phyloP scores from a whole-genome alignment of 805 yeast species.

The Monosporozyma servazzii region DNA sequence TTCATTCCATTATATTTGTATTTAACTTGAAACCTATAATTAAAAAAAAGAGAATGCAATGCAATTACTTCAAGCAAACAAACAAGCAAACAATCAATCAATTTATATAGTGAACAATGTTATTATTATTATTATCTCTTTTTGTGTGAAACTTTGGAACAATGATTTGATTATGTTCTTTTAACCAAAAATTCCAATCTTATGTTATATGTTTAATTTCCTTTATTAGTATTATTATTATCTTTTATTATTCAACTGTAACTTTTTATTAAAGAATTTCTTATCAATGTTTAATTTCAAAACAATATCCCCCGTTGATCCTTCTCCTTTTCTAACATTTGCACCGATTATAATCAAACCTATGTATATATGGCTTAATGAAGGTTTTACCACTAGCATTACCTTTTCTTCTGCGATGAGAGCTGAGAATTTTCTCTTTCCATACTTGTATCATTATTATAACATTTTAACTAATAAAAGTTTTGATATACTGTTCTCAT shows the following conservation, averaged over 20 bases:
- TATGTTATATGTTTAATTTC: background rate
- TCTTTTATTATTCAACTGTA: background rate
- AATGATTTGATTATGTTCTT: background rate
- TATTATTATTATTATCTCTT: background rate
- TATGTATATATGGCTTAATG: background rate
- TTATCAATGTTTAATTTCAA: background rate
- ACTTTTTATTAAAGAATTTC: background rate
- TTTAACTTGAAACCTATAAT: background rate
- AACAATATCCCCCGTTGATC: too few species aligned
- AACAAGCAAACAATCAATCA: background rate
- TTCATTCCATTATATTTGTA: background rate
- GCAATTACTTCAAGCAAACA: background rate
- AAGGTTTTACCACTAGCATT: background rate
- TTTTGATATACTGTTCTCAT: background rate
- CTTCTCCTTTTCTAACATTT: background rate
- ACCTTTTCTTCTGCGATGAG: background rate
- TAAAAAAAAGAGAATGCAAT: background rate
- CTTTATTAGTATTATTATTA: background rate
- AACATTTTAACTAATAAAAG: too few species aligned
- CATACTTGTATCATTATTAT: background rate
- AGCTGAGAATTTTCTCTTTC: background rate
- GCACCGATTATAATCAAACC: background rate
- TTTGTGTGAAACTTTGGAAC: background rate
- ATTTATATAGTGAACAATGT: background rate
- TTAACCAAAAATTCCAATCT: background rate